Evolutionary conservation across 306 rosid genomes (phyloP).

Genomic region (Echinosophora koreensis): DNA sequence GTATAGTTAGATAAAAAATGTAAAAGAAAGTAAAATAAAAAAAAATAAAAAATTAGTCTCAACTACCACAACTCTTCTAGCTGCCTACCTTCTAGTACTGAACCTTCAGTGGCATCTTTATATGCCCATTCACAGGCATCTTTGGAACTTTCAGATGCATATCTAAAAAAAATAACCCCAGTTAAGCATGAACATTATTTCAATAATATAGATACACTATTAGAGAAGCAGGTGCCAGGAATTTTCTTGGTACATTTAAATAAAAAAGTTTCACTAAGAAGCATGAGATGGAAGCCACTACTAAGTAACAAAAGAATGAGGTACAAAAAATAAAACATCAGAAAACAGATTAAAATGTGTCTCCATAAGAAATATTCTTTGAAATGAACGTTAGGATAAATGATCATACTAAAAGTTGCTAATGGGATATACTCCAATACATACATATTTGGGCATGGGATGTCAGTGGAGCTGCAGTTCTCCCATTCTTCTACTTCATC

Average conservation of each 20-base stretch:
- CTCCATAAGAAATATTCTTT: background rate
- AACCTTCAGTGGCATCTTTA: conserved; percentile 68
- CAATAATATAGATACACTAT: background rate
- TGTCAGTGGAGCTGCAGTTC: conserved; percentile 55
- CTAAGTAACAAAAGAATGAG: background rate
- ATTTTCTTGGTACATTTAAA: background rate
- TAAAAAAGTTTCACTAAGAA: background rate
- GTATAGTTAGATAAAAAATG: conserved; percentile 20
- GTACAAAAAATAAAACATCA: background rate
- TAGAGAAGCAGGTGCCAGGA: background rate
- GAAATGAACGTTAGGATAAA: background rate
- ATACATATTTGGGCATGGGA: conserved; percentile 72
- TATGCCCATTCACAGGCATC: conserved; percentile 92
- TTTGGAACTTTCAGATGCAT: conserved; percentile 71
- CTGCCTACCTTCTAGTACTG: conserved; percentile 73
- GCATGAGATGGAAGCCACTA: background rate
- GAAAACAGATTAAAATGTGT: background rate
- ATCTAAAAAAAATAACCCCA: conserved; percentile 42
- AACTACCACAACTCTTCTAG: background rate
- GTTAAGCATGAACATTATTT: background rate
- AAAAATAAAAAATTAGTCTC: background rate
- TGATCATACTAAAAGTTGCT: too few relatives aligned
- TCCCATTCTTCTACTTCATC: conserved; percentile 78
- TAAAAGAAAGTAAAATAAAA: too few relatives aligned
- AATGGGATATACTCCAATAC: too few relatives aligned